Conservation (phyloP, 352 stramenopile genomes). For the Phytophthora cryptogea region DNA sequence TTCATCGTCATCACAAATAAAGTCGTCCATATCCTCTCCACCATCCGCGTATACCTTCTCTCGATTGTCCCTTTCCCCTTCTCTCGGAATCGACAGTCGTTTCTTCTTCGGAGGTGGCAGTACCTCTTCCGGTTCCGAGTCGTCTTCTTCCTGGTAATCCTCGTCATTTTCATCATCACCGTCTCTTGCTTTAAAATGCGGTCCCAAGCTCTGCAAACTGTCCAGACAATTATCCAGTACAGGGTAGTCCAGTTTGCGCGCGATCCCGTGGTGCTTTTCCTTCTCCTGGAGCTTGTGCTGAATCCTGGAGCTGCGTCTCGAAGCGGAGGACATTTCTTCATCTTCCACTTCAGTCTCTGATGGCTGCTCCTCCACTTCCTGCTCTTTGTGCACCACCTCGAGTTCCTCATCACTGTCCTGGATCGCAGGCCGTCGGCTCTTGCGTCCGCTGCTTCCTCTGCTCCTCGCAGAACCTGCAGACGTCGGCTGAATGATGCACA, state of each 20-base stretch:
- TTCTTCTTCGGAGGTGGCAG: slow-evolving; percentile 23
- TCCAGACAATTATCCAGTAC: slow-evolving; percentile 77
- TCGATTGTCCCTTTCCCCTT: slow-evolving; percentile 28
- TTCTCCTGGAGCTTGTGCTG: slow-evolving; percentile 61
- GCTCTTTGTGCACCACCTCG: slow-evolving; percentile 19
- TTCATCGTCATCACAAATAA: slow-evolving; percentile 79
- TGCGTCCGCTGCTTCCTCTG: slow-evolving; percentile 21
- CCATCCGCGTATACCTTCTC: slow-evolving; percentile 54
- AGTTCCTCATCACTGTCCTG: slow-evolving; percentile 67
- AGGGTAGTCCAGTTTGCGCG: slow-evolving; percentile 61
- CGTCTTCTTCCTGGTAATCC: slow-evolving; percentile 40
- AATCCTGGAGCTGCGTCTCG: slow-evolving; percentile 65
- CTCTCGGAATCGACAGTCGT: slow-evolving; percentile 19
- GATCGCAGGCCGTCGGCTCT: slow-evolving; percentile 43
- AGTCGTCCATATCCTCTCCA: slow-evolving; percentile 78
- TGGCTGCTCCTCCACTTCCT: not conserved
- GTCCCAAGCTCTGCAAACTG: slow-evolving; percentile 24
- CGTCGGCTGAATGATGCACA: slow-evolving; percentile 54
- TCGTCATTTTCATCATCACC: slow-evolving; percentile 23
- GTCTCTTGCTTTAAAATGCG: slow-evolving; percentile 22
- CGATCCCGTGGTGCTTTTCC: slow-evolving; percentile 31
- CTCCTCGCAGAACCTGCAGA: slow-evolving; percentile 36
- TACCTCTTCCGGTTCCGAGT: slow-evolving; percentile 33
- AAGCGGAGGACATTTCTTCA: slow-evolving; percentile 38
- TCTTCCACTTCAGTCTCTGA: slow-evolving; percentile 2